These are phyloP conservation scores for Boletus holoroseus DNA, from an alignment of 1,284 basidiomycete species.

Conservation along the genomic window DNA sequence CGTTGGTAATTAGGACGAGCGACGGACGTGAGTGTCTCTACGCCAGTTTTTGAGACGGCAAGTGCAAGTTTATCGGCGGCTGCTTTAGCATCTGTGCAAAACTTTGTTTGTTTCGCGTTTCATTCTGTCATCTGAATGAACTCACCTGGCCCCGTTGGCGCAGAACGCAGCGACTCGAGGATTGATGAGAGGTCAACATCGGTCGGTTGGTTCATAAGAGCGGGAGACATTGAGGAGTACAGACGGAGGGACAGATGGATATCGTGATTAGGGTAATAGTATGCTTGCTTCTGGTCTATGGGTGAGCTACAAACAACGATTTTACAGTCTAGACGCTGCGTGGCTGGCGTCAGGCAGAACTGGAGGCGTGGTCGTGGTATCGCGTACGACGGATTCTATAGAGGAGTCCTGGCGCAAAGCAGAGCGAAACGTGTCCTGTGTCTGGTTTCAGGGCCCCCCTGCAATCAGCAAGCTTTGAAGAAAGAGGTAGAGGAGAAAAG, in stretches of 20 bases:
- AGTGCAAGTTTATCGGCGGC: slow-evolving; percentile 73
- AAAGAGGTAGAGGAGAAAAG: slow-evolving; percentile 2
- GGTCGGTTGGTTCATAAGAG: slow-evolving; percentile 43
- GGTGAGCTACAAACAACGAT: slow-evolving; percentile 3
- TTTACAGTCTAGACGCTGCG: slow-evolving; percentile 17
- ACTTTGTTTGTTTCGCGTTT: slow-evolving; percentile 5
- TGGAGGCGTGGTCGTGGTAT: slow-evolving; percentile 10
- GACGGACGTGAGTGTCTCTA: slow-evolving; percentile 58
- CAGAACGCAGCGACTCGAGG: slow-evolving; percentile 58
- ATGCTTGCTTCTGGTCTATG: slow-evolving; percentile 24
- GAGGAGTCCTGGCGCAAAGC: neutral
- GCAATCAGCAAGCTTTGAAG: neutral
- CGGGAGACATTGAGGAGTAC: slow-evolving; percentile 47
- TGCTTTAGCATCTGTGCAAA: slow-evolving; percentile 63
- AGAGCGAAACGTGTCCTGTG: neutral
- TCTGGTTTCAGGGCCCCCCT: neutral
- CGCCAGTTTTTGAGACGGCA: slow-evolving; percentile 59
- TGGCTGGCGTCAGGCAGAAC: neutral
- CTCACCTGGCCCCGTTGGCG: slow-evolving; percentile 70
- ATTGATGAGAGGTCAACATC: slow-evolving; percentile 47
- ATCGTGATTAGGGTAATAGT: slow-evolving; percentile 24
- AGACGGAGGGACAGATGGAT: slow-evolving; percentile 12
- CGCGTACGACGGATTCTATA: neutral
- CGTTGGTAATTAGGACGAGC: slow-evolving; percentile 9
- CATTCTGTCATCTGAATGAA: slow-evolving; percentile 8